phyloP scores from a whole-genome alignment of 306 rosid species.

The Cercis canadensis region DNA sequence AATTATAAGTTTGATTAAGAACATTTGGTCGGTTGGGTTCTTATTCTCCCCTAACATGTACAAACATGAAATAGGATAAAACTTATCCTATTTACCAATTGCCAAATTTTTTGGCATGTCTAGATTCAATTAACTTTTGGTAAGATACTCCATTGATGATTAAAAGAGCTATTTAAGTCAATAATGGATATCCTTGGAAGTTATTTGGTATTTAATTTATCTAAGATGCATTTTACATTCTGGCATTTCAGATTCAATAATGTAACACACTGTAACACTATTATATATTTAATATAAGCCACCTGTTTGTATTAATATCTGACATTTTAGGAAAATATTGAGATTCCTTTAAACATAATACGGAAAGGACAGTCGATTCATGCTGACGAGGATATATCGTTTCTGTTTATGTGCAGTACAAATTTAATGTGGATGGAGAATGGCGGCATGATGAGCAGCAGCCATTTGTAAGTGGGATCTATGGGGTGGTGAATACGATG shows the following conservation, averaged over 20 bases:
- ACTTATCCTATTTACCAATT: background rate
- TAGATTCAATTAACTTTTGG: background rate
- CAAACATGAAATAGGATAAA: background rate
- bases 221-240: slow-evolving; percentile 18
- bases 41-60: slow-evolving; percentile 1
- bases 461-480: slow-evolving; percentile 58
- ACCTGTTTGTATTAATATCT: slow-evolving; percentile 17
- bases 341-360: slow-evolving; percentile 17
- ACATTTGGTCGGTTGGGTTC: too few relatives aligned
- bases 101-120: background rate
- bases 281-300: slow-evolving; percentile 19
- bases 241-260: slow-evolving; percentile 6
- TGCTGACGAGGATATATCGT: slow-evolving; percentile 42
- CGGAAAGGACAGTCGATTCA: slow-evolving; percentile 9
- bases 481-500: slow-evolving; percentile 74
- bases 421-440: slow-evolving; percentile 81
- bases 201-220: slow-evolving; percentile 7
- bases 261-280: too few relatives aligned
- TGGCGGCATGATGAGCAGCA: slow-evolving; percentile 86
- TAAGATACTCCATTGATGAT: background rate
- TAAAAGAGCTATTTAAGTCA: slow-evolving; percentile 4
- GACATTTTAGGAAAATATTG: slow-evolving; percentile 29
- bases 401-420: slow-evolving; percentile 64
- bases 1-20: too few relatives aligned
- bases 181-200: background rate